Evolutionary conservation across 2,329 filamentous ascomycete genomes (phyloP).

Genomic region (Aspergillus quadrilineatus): DNA sequence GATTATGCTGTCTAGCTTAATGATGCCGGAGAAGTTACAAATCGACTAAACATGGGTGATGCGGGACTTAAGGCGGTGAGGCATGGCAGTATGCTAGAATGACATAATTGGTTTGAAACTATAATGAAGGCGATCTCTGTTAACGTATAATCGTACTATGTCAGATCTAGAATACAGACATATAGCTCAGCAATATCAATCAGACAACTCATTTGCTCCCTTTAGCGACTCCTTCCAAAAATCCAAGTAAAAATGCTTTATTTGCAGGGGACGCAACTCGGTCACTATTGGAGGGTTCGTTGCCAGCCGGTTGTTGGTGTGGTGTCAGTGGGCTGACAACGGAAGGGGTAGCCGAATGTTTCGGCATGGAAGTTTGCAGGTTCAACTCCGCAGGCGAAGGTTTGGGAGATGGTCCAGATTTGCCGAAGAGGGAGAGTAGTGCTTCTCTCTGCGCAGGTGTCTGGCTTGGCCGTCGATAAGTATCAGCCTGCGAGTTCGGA

Average conservation of each 20-base stretch:
- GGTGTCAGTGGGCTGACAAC: conserved; percentile 34
- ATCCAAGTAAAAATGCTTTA: conserved; percentile 73
- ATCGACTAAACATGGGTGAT: conserved; percentile 14
- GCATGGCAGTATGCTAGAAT: conserved; percentile 25
- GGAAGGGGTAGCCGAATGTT: conserved; percentile 24
- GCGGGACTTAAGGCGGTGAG: conserved; percentile 24
- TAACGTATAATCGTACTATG: background rate
- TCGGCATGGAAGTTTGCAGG: conserved; percentile 20
- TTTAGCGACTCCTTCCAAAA: conserved; percentile 61
- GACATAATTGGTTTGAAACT: conserved; percentile 5
- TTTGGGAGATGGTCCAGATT: conserved; percentile 35
- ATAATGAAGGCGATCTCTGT: background rate
- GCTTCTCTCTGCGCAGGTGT: conserved; percentile 49
- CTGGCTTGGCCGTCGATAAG: conserved; percentile 43
- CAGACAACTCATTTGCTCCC: conserved; percentile 33
- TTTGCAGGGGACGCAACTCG: conserved; percentile 62
- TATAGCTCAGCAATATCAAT: background rate
- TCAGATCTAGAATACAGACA: conserved; percentile 4
- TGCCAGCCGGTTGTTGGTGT: conserved; percentile 21
- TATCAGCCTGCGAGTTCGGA: conserved; percentile 23
- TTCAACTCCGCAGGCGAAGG: conserved; percentile 23
- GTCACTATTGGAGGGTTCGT: conserved; percentile 32
- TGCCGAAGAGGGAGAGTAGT: conserved; percentile 64
- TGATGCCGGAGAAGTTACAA: conserved; percentile 19
- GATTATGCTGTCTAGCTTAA: conserved; percentile 5